A percentile compares a stretch with the other conserved stretches of the same genome.
These are phyloP conservation scores for Oxyria digyna DNA, from an alignment of 148 eudicot genomes.

Conservation along the genomic window DNA sequence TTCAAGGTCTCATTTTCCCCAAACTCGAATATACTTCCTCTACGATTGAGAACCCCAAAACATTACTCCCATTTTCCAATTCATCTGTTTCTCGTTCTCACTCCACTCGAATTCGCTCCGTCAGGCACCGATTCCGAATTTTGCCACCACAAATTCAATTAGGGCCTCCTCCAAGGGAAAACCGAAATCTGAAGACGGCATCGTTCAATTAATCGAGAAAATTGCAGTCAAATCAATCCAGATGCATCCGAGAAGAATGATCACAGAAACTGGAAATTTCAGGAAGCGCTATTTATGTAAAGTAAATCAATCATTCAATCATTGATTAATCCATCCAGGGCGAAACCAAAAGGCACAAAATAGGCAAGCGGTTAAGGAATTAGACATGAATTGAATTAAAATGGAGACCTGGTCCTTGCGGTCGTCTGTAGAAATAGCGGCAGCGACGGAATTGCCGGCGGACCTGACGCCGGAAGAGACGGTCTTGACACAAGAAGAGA, in stretches of 20 bases:
- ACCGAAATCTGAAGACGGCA: neutral
- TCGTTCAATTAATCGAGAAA: neutral
- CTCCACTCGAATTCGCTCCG: neutral
- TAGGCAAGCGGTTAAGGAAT: neutral
- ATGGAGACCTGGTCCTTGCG: slow-evolving; percentile 73
- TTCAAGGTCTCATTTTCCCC: neutral
- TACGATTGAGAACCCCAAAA: neutral
- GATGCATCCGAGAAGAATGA: neutral
- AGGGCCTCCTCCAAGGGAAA: neutral
- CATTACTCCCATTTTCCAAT: neutral
- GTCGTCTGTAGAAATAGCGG: slow-evolving; percentile 48
- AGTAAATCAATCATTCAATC: neutral
- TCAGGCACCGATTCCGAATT: neutral
- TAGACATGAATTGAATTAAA: neutral
- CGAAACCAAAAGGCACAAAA: neutral
- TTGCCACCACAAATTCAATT: neutral
- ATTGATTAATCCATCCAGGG: neutral
- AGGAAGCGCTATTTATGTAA: neutral
- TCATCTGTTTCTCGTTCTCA: neutral
- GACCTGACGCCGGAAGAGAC: slow-evolving; percentile 92
- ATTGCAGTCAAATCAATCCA: neutral
- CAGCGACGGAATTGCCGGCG: slow-evolving; percentile 78
- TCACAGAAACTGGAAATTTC: neutral
- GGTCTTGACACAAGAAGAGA: slow-evolving; percentile 80
- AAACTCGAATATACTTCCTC: neutral